phyloP scores from a whole-genome alignment of 116 monocot genomes.

The Trichopus zeylanicus region DNA sequence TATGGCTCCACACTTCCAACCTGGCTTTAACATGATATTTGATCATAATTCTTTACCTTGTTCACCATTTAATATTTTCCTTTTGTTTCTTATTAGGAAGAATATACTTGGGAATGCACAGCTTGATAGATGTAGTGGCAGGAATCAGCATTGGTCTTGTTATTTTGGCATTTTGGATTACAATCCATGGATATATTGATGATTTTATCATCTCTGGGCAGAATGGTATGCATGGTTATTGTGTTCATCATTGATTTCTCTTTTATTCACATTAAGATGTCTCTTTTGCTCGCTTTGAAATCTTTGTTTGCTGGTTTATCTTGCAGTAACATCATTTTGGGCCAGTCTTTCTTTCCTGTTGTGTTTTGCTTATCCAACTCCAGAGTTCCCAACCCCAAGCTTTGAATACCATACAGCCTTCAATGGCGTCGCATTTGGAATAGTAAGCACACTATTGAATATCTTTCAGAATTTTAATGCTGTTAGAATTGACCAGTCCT shows the following conservation, averaged over 20 bases:
- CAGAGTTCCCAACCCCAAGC: conserved; percentile 89
- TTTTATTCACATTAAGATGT: no score
- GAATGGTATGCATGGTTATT: conserved; percentile 42
- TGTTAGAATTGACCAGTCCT: no score
- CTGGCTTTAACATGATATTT: background rate
- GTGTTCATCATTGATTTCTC: no score
- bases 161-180: conserved; percentile 68
- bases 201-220: conserved; percentile 59
- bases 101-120: conserved; percentile 95
- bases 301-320: background rate
- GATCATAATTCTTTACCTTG: background rate
- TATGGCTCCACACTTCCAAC: background rate
- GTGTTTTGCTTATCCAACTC: conserved; percentile 86
- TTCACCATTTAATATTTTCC: conserved; percentile 4
- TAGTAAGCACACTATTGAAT: conserved; percentile 46
- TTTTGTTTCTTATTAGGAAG: conserved; percentile 37
- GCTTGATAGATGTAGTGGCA: conserved; percentile 72
- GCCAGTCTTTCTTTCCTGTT: conserved; percentile 63
- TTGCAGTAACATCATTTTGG: conserved; percentile 69
- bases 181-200: conserved; percentile 53
- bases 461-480: background rate
- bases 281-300: background rate
- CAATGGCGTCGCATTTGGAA: conserved; percentile 86
- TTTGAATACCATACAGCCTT: conserved; percentile 85
- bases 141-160: conserved; percentile 56